Evolutionary conservation across 805 yeast species (phyloP).

Genomic region (Myxozyma lipomycoides): DNA sequence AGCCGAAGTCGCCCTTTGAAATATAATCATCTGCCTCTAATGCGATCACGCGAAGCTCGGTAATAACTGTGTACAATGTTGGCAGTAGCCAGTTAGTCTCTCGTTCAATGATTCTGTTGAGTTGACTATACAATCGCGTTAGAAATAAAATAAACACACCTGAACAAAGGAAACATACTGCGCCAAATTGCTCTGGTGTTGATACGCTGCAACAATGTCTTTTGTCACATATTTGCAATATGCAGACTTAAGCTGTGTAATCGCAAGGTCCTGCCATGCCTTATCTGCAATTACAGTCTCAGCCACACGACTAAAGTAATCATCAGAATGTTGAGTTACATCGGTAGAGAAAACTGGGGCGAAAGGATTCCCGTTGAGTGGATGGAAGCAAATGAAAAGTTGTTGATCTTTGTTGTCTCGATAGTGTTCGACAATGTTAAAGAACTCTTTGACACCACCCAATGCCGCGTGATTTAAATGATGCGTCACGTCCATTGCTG

Average conservation of each 20-base stretch:
- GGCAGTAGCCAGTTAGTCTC: conserved; percentile 27
- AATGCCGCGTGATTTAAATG: no score
- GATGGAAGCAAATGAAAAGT: background rate
- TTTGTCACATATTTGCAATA: conserved; percentile 16
- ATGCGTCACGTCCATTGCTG: no score
- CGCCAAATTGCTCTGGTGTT: conserved; percentile 32
- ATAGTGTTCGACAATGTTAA: no score
- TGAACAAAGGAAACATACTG: conserved; percentile 25
- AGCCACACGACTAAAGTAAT: conserved; percentile 1
- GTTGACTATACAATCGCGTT: conserved; percentile 5
- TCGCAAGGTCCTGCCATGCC: conserved; percentile 27
- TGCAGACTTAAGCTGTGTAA: conserved; percentile 31
- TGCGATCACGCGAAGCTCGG: conserved; percentile 34
- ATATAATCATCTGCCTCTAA: conserved; percentile 26
- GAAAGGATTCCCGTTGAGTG: background rate
- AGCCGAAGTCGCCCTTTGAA: background rate
- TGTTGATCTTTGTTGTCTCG: background rate
- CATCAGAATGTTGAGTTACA: background rate
- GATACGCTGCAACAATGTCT: conserved; percentile 31
- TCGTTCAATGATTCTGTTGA: conserved; percentile 23
- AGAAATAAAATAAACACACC: background rate
- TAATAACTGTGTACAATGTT: conserved; percentile 31
- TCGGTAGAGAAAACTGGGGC: background rate
- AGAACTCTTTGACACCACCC: background rate
- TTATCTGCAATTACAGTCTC: background rate